Percentiles rank a stretch among this genome's conserved stretches.
These are phyloP conservation scores for Tolypocladium guangdongense DNA, from an alignment of 2,329 filamentous ascomycete species.

Conservation along the genomic window DNA sequence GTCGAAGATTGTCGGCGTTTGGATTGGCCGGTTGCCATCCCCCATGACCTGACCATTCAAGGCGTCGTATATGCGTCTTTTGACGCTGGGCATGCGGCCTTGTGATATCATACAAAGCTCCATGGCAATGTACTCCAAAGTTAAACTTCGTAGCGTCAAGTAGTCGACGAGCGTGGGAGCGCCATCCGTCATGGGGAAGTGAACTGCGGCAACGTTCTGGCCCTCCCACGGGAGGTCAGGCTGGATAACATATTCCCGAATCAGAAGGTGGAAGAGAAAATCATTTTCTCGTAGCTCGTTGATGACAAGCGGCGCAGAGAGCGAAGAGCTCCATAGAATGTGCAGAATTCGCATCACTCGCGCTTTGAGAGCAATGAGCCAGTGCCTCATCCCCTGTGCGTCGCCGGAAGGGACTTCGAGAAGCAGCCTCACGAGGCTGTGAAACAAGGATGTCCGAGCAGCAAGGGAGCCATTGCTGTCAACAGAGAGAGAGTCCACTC, in stretches of 20 bases:
- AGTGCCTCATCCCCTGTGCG: constrained; percentile 50
- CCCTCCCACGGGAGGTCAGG: constrained; percentile 66
- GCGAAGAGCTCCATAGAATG: constrained; percentile 70
- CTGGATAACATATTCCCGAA: constrained; percentile 60
- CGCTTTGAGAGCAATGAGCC: constrained; percentile 59
- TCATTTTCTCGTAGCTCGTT: constrained; percentile 70
- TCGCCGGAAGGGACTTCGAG: constrained; percentile 56
- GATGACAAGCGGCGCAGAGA: constrained; percentile 67
- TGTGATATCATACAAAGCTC: constrained; percentile 73
- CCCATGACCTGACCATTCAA: constrained; percentile 67
- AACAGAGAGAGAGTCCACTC: constrained; percentile 57
- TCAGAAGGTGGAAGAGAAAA: constrained; percentile 67
- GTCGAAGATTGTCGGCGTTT: constrained; percentile 74
- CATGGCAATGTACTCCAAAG: constrained; percentile 74
- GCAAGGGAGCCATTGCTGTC: constrained; percentile 61
- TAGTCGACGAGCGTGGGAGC: constrained; percentile 66
- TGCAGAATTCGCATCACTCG: constrained; percentile 64
- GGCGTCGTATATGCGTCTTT: constrained; percentile 57
- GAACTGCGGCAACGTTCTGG: constrained; percentile 42
- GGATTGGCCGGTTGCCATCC: constrained; percentile 53
- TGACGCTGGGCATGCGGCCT: constrained; percentile 57
- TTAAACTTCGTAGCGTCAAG: constrained; percentile 62
- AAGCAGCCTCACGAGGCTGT: constrained; percentile 64
- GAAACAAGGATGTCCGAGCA: constrained; percentile 66
- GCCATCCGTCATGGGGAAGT: constrained; percentile 60